Evolutionary conservation across 495 filamentous ascomycete genomes (phyloP).

Genomic region (Tuber calosporum): DNA sequence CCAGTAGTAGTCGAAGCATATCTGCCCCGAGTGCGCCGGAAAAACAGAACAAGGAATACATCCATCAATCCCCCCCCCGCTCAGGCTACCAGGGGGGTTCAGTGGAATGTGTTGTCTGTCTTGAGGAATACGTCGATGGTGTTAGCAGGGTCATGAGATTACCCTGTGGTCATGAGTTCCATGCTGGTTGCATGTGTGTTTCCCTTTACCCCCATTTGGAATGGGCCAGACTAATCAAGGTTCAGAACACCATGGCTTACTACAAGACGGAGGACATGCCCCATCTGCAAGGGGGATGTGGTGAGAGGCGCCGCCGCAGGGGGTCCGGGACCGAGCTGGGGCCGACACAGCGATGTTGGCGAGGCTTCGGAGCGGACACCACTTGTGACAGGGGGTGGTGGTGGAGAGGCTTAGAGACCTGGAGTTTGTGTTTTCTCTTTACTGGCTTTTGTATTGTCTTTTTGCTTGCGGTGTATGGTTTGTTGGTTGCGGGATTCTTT

Average conservation of each 20-base stretch:
- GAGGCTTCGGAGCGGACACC: constrained; percentile 35
- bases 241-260: constrained; percentile 93
- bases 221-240: constrained; percentile 27
- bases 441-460: neutral
- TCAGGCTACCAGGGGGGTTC: constrained; percentile 54
- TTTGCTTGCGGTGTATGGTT: constrained; percentile 3
- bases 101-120: constrained; percentile 91
- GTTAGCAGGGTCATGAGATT: constrained; percentile 93
- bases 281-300: constrained; percentile 96
- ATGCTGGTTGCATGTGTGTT: constrained; percentile 96
- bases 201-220: constrained; percentile 1
- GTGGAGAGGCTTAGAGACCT: constrained; percentile 17
- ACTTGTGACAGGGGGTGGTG: constrained; percentile 26
- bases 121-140: constrained; percentile 94
- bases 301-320: constrained; percentile 47
- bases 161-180: constrained; percentile 98
- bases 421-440: constrained; percentile 1
- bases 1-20: neutral
- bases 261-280: constrained; percentile 86
- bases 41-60: constrained; percentile 54
- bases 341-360: constrained; percentile 41
- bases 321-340: constrained; percentile 18
- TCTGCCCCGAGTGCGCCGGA: neutral
- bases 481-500: neutral
- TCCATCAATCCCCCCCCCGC: constrained; percentile 50